These are phyloP conservation scores for Lentinula novae-zelandiae DNA, from an alignment of 1,284 basidiomycete species.

Conservation along the genomic window DNA sequence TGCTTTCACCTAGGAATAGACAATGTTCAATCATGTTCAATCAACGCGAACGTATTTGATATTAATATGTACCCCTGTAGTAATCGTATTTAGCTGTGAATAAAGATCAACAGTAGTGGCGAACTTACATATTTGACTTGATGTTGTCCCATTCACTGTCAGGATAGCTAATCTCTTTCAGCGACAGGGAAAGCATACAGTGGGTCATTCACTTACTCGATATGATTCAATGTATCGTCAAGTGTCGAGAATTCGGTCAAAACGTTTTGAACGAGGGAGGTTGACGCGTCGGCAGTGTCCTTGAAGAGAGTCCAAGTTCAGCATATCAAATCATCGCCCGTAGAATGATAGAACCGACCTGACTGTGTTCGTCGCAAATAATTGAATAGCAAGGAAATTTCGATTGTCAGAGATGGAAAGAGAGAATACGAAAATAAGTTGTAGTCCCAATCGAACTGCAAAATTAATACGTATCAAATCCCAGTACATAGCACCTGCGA, in stretches of 20 bases:
- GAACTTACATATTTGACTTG: constrained; percentile 52
- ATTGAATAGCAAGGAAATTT: background rate
- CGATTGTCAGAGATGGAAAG: background rate
- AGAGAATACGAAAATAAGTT: background rate
- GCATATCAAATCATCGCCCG: background rate
- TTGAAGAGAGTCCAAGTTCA: background rate
- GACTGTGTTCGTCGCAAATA: background rate
- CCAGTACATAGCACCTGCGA: constrained; percentile 66
- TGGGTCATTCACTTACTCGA: constrained; percentile 35
- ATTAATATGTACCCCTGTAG: background rate
- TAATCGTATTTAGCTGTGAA: constrained; percentile 11
- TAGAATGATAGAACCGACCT: background rate
- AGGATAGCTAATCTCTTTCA: constrained; percentile 42
- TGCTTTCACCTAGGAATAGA: constrained; percentile 21
- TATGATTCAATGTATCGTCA: constrained; percentile 69
- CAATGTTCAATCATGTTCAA: constrained; percentile 13
- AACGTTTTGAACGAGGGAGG: constrained; percentile 1
- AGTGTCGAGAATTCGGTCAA: constrained; percentile 42
- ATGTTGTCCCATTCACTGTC: constrained; percentile 70
- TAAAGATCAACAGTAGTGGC: constrained; percentile 21
- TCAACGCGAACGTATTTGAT: background rate
- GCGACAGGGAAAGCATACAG: background rate
- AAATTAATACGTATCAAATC: constrained; percentile 37
- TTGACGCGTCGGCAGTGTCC: background rate
- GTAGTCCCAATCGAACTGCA: background rate